Evolutionary conservation across 768 basidiomycete genomes (phyloP), one percentile per base, ranked within the genome.

Genomic region (Asterophora parasitica): DNA sequence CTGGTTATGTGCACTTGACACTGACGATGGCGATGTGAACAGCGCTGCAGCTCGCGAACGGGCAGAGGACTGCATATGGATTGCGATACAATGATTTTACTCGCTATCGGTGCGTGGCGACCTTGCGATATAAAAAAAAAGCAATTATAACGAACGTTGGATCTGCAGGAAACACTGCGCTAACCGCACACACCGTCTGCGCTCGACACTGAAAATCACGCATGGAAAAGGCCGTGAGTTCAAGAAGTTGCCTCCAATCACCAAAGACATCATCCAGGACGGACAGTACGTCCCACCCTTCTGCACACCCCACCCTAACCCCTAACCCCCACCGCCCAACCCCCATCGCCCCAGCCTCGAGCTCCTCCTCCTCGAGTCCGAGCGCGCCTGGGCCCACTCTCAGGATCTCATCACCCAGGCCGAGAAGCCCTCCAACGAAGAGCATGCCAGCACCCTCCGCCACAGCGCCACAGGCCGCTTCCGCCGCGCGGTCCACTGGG

Each of bases 191-290:
- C 92, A 93, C 66, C 83, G 90, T 41, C 72, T 96, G 33, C 82
- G 93, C 53, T 90, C 88, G 23, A 75, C 82, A 1, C 77, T 93
- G 41, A 92, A 88, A 61, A 78, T 83, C 72, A 89, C 88, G 13
- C 89, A 93, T 57, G 91, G 92, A 26, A 90, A 88, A 61, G 89
- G 89, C 17, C 84, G 83, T 56, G 89, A 92, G 39, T 97, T 91
- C 75, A 95, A 92, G 71, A 90, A 88, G 58, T 62, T 85, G 17
- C 80, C 90, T 7, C 66, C 79, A 4, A 59, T 93, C 42, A 79
- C 75, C 15, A 64, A 77, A 4, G 87, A 88, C n/a, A 76, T 68
- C 43, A 74, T 88, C 53, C 88, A 83, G 62, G 88, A 91, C 55
- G 88, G 85, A 68, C 87, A 93, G 94, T 95, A 61, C 65, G 85